These are phyloP conservation scores for Ceratocystis cacaofunesta DNA, from an alignment of 2,329 filamentous ascomycete species.

Conservation along the genomic window DNA sequence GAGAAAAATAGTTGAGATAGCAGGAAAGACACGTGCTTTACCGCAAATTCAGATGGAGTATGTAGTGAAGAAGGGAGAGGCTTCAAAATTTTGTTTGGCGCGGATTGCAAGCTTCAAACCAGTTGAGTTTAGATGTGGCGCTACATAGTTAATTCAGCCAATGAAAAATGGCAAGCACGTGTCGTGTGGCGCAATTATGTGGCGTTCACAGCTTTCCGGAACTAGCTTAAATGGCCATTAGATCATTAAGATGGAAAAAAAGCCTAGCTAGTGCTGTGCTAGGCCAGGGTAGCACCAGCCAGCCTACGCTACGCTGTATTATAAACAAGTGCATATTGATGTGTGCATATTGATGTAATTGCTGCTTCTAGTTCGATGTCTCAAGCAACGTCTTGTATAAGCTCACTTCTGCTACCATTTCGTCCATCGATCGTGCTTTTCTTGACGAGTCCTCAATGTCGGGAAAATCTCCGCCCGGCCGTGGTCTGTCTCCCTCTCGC, in stretches of 20 bases:
- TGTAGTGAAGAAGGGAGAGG: background rate
- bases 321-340: background rate
- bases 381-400: constrained; percentile 41
- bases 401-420: constrained; percentile 68
- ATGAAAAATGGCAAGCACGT: background rate
- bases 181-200: constrained; percentile 1
- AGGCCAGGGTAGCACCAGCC: background rate
- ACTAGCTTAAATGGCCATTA: constrained; percentile 3
- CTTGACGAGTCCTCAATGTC: constrained; percentile 57
- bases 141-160: background rate
- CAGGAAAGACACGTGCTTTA: background rate
- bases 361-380: constrained; percentile 26
- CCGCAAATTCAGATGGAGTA: background rate
- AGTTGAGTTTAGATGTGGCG: constrained; percentile 8
- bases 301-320: background rate
- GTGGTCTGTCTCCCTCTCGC: constrained; percentile 27
- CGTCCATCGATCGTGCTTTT: constrained; percentile 49
- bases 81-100: constrained; percentile 1
- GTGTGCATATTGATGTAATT: background rate
- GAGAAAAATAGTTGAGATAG: background rate
- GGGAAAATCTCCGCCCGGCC: constrained; percentile 45
- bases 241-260: background rate
- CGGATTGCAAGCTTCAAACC: constrained; percentile 3
- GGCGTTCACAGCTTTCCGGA: background rate
- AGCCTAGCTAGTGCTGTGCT: too few relatives aligned